Evolutionary conservation across 2,329 filamentous ascomycete genomes (phyloP).

Genomic region (Lasiodiplodia gonubiensis): DNA sequence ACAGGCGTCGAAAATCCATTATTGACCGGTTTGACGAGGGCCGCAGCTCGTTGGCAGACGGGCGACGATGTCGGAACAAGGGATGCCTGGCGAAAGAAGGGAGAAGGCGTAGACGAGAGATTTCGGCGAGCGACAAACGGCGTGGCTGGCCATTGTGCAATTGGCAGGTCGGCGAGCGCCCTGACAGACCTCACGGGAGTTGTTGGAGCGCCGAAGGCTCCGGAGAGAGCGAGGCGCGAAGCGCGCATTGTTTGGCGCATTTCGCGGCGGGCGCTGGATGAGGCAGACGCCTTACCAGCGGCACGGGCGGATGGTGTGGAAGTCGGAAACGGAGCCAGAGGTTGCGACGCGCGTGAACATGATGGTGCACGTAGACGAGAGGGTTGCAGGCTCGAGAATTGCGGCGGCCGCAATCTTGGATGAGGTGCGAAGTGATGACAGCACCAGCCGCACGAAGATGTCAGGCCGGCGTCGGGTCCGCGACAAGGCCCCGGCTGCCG

Average conservation of each 20-base stretch:
- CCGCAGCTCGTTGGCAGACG: conserved; percentile 7
- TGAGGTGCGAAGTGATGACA: conserved; percentile 21
- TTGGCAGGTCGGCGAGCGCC: conserved; percentile 27
- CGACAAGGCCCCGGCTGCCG: conserved; percentile 17
- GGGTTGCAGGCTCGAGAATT: conserved; percentile 17
- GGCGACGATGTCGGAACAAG: conserved; percentile 20
- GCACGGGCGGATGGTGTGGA: conserved; percentile 19
- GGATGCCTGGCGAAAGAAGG: conserved; percentile 19
- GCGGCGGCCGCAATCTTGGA: conserved; percentile 6
- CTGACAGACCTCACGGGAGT: conserved; percentile 41
- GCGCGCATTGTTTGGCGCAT: conserved; percentile 42
- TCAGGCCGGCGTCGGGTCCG: conserved; percentile 22
- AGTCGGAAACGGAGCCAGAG: conserved; percentile 7
- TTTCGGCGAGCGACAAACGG: not conserved
- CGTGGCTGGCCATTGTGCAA: conserved; percentile 8
- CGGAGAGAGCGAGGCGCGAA: conserved; percentile 39
- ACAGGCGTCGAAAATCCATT: conserved; percentile 1
- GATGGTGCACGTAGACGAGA: conserved; percentile 8
- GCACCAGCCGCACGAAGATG: conserved; percentile 3
- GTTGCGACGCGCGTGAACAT: conserved; percentile 22
- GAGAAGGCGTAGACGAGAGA: conserved; percentile 7
- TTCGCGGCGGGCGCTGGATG: not conserved
- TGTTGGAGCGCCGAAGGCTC: conserved; percentile 41
- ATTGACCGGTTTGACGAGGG: not conserved
- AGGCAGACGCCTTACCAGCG: conserved; percentile 13